Evolutionary conservation across 2,329 filamentous ascomycete genomes (phyloP).

Genomic region (Tolypocladium ophioglossoides): DNA sequence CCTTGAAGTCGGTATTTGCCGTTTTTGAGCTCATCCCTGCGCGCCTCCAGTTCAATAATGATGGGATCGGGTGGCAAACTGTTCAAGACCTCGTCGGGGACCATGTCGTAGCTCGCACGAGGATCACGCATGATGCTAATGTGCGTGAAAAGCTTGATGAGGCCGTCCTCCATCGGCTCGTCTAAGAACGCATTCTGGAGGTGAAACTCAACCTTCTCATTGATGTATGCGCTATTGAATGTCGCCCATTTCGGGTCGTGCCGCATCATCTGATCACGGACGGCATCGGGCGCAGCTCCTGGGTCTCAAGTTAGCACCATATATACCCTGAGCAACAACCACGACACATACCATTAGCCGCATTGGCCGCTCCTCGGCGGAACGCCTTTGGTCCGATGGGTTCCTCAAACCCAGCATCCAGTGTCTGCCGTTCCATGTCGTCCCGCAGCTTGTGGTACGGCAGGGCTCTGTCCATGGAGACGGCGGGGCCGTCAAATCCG

Average conservation of each 20-base stretch:
- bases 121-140: constrained; percentile 13
- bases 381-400: no score
- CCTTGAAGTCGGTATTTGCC: constrained; percentile 10
- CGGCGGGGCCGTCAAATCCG: no score
- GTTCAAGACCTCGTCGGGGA: constrained; percentile 14
- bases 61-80: constrained; percentile 14
- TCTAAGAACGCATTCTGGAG: constrained; percentile 13
- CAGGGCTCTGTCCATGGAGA: no score
- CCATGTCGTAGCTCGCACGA: constrained; percentile 12
- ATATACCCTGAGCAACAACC: neutral
- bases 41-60: constrained; percentile 9
- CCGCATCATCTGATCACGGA: constrained; percentile 16
- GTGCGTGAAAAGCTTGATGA: neutral
- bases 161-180: neutral
- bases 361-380: no score
- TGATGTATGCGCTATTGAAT: constrained; percentile 14
- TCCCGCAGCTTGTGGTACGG: no score
- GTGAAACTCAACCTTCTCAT: constrained; percentile 14
- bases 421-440: no score
- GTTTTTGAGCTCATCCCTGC: constrained; percentile 9
- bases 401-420: no score
- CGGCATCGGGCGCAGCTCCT: constrained; percentile 6
- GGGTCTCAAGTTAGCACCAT: no score
- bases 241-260: constrained; percentile 13
- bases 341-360: no score